Conservation (phyloP, 768 basidiomycete species). For the Cystobasidium ongulense region DNA sequence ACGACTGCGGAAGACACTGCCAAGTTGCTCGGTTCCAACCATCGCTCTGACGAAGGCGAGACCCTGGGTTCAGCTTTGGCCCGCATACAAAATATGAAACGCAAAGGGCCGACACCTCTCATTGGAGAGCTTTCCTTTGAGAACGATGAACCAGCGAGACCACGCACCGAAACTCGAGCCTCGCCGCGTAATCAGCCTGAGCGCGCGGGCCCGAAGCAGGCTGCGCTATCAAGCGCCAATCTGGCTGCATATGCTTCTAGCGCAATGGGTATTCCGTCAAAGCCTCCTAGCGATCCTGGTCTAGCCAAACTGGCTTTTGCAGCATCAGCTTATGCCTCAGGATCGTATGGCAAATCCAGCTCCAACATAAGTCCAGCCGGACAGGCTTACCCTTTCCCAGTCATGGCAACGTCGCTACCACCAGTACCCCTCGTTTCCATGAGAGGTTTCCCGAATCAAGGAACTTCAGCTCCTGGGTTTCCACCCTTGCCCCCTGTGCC, state of each 20-base stretch:
- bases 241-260: conserved; percentile 9
- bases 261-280: not conserved
- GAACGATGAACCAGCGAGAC: not conserved
- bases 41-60: conserved; percentile 11
- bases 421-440: not conserved
- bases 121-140: conserved; percentile 23
- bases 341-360: not conserved
- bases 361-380: not conserved
- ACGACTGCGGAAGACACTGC: not conserved
- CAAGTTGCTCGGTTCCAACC: not conserved
- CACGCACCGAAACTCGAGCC: not conserved
- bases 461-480: not conserved
- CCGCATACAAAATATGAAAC: not conserved
- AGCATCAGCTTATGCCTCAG: not conserved
- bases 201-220: not conserved
- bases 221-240: not conserved
- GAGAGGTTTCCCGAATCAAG: not conserved
- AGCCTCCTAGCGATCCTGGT: not conserved
- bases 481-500: not conserved
- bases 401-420: not conserved
- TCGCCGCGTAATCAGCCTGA: not conserved
- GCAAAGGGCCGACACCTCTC: conserved; percentile 1
- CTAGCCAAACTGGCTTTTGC: not conserved
- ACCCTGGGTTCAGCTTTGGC: not conserved
- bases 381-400: not conserved